Conservation (phyloP, 2,329 filamentous ascomycete genomes). For the Verticillium klebahnii region DNA sequence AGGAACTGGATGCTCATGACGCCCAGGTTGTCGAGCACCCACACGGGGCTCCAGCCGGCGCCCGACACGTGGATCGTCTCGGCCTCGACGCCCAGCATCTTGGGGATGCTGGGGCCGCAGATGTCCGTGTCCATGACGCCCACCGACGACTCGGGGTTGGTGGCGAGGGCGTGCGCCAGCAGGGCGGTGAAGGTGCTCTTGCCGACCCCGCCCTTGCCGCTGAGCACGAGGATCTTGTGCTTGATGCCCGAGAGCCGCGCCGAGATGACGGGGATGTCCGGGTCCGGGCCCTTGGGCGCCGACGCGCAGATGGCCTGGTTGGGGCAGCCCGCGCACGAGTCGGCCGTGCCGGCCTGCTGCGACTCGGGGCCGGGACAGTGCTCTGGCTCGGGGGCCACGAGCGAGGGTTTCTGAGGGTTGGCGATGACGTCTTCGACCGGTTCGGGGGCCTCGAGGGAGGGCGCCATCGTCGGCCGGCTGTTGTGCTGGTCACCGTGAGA, state of each 20-base stretch:
- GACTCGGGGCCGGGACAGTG: slow-evolving; percentile 92
- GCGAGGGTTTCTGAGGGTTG: slow-evolving; percentile 71
- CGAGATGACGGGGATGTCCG: slow-evolving; percentile 85
- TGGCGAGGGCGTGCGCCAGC: slow-evolving; percentile 83
- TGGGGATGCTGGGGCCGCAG: slow-evolving; percentile 91
- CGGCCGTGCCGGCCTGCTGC: slow-evolving; percentile 61
- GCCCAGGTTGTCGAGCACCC: slow-evolving; percentile 88
- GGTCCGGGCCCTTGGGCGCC: slow-evolving; percentile 90
- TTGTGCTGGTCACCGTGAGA: neutral
- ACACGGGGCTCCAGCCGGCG: slow-evolving; percentile 90
- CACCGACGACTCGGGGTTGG: slow-evolving; percentile 71
- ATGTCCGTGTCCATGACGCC: slow-evolving; percentile 99
- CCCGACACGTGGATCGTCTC: slow-evolving; percentile 91
- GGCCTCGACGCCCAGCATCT: slow-evolving; percentile 96
- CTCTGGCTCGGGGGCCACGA: slow-evolving; percentile 93
- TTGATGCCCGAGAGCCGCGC: slow-evolving; percentile 74
- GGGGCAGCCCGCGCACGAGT: slow-evolving; percentile 90
- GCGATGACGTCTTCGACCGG: slow-evolving; percentile 65
- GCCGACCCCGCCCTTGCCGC: slow-evolving; percentile 93
- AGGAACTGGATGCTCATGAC: slow-evolving; percentile 99
- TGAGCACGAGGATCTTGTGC: slow-evolving; percentile 90
- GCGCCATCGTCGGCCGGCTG: slow-evolving; percentile 57
- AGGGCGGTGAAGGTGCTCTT: slow-evolving; percentile 92
- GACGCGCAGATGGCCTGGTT: slow-evolving; percentile 95
- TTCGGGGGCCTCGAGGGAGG: slow-evolving; percentile 70